Percentiles rank a stretch among this genome's conserved stretches.
These are phyloP conservation scores for Geoglossum cookeanum DNA, from an alignment of 2,329 filamentous ascomycete genomes.

Conservation along the genomic window DNA sequence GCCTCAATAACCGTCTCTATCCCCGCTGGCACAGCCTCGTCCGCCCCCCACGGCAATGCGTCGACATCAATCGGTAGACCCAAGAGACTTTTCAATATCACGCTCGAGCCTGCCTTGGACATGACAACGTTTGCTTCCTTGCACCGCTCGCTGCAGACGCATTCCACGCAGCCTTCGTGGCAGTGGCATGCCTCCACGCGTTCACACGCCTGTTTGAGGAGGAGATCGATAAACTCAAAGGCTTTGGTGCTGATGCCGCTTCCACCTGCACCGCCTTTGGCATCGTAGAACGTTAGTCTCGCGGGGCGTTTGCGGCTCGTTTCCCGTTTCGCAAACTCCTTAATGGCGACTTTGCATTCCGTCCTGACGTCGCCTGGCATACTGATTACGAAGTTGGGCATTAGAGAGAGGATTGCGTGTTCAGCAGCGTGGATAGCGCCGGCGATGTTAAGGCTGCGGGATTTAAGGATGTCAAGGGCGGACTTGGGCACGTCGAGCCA, in stretches of 20 bases:
- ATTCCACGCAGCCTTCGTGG: slow-evolving; percentile 68
- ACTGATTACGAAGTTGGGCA: slow-evolving; percentile 80
- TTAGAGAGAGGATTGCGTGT: slow-evolving; percentile 68
- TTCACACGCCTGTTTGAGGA: slow-evolving; percentile 56
- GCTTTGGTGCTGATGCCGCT: slow-evolving; percentile 81
- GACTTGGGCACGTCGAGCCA: slow-evolving; percentile 79
- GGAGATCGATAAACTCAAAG: slow-evolving; percentile 73
- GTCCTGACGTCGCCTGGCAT: slow-evolving; percentile 84
- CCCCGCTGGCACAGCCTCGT: slow-evolving; percentile 43
- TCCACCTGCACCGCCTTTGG: slow-evolving; percentile 69
- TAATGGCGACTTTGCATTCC: slow-evolving; percentile 76
- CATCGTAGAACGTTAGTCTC: slow-evolving; percentile 82
- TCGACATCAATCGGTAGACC: slow-evolving; percentile 66
- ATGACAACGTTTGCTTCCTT: slow-evolving; percentile 79
- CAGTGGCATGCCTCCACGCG: slow-evolving; percentile 63
- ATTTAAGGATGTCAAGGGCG: slow-evolving; percentile 61
- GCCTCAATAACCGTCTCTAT: slow-evolving; percentile 71
- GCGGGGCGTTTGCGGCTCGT: slow-evolving; percentile 65
- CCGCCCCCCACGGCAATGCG: slow-evolving; percentile 61
- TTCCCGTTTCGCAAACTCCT: slow-evolving; percentile 62
- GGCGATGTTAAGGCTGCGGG: slow-evolving; percentile 56
- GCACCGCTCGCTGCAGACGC: slow-evolving; percentile 69
- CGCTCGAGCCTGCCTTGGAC: slow-evolving; percentile 73
- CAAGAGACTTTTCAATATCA: slow-evolving; percentile 60
- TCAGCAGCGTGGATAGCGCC: slow-evolving; percentile 89